phyloP scores from a whole-genome alignment of 2,329 filamentous ascomycete genomes.

The Fusarium annulatum region DNA sequence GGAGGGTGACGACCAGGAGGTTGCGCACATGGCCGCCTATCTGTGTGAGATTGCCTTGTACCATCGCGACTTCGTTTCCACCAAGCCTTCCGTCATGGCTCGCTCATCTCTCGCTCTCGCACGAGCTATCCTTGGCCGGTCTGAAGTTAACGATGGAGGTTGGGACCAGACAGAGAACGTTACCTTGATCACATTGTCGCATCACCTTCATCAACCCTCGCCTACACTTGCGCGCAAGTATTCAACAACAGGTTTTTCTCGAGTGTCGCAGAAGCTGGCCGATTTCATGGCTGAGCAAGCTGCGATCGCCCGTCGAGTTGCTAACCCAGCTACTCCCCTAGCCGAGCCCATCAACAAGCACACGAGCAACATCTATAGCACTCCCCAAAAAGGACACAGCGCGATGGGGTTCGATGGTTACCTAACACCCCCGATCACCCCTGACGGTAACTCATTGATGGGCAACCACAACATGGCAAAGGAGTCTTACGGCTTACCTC shows the following conservation, averaged over 20 bases:
- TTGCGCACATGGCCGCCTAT: slow-evolving; percentile 95
- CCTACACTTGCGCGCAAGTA: slow-evolving; percentile 70
- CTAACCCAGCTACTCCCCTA: slow-evolving; percentile 70
- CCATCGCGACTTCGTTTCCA: slow-evolving; percentile 96
- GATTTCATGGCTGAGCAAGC: slow-evolving; percentile 71
- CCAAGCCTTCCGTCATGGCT: slow-evolving; percentile 90
- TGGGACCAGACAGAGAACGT: slow-evolving; percentile 80
- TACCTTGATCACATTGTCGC: slow-evolving; percentile 69
- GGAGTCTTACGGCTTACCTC: slow-evolving; percentile 60
- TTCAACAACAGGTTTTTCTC: slow-evolving; percentile 63
- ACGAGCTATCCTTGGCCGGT: slow-evolving; percentile 83
- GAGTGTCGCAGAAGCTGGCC: slow-evolving; percentile 65
- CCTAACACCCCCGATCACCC: slow-evolving; percentile 87
- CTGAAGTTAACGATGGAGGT: slow-evolving; percentile 78
- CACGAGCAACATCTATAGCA: slow-evolving; percentile 73
- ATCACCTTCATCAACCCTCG: slow-evolving; percentile 69
- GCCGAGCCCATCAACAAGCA: slow-evolving; percentile 63
- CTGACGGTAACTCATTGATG: slow-evolving; percentile 72
- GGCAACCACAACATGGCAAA: slow-evolving; percentile 57
- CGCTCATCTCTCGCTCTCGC: slow-evolving; percentile 87
- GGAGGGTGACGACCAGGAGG: slow-evolving; percentile 81
- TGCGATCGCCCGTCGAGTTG: slow-evolving; percentile 61
- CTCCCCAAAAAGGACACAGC: slow-evolving; percentile 80
- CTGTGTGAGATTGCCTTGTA: slow-evolving; percentile 95
- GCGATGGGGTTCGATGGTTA: slow-evolving; percentile 77